Evolutionary conservation across 1,139 yeast genomes (phyloP).

Genomic region (Geotrichum macrosporum): DNA sequence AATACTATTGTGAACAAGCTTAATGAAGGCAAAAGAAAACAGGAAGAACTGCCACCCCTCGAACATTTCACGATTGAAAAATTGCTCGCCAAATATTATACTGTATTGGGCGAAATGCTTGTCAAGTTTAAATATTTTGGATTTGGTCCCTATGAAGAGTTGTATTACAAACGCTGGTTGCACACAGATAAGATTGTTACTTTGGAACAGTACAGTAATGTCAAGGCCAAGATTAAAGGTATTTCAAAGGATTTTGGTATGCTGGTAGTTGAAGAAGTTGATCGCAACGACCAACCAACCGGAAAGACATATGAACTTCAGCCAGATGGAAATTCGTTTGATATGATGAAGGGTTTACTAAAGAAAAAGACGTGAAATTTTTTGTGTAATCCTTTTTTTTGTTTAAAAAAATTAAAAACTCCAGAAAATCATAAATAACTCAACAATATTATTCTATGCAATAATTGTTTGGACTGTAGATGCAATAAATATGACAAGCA

Average conservation of each 20-base stretch:
- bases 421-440: neutral
- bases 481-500: slow-evolving; percentile 21
- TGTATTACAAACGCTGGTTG: slow-evolving; percentile 82
- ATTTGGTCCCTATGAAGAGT: slow-evolving; percentile 60
- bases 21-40: slow-evolving; percentile 47
- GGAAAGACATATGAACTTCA: slow-evolving; percentile 64
- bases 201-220: slow-evolving; percentile 45
- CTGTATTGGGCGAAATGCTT: slow-evolving; percentile 59
- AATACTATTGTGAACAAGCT: slow-evolving; percentile 57
- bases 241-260: slow-evolving; percentile 82
- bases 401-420: neutral
- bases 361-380: slow-evolving; percentile 39
- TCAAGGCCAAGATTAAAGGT: slow-evolving; percentile 66
- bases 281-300: slow-evolving; percentile 40
- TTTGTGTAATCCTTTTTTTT: no score
- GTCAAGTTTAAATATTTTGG: slow-evolving; percentile 60
- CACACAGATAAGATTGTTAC: slow-evolving; percentile 66
- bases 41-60: slow-evolving; percentile 42
- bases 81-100: slow-evolving; percentile 65
- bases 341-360: slow-evolving; percentile 88
- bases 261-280: slow-evolving; percentile 65
- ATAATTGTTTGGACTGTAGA: slow-evolving; percentile 20
- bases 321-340: slow-evolving; percentile 97
- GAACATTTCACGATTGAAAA: slow-evolving; percentile 46
- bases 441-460: slow-evolving; percentile 6